phyloP scores from a whole-genome alignment of 257 asterid species.

The Gentiana macrophylla region DNA sequence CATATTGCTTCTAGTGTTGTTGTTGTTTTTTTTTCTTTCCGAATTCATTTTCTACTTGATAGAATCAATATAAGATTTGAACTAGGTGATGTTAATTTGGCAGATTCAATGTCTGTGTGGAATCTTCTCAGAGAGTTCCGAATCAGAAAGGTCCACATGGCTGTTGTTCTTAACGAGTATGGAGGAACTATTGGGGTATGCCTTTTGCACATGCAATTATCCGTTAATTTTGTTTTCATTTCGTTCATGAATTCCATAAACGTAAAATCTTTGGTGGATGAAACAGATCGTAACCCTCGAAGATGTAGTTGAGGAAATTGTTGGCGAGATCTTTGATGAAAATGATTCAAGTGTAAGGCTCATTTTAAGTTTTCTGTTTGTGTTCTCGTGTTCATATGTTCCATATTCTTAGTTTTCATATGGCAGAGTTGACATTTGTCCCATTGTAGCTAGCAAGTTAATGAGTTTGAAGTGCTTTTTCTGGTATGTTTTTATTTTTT shows the following conservation, averaged over 20 bases:
- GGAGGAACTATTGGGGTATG: constrained; percentile 99
- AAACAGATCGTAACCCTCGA: constrained; percentile 94
- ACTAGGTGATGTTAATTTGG: constrained; percentile 9
- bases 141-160: constrained; percentile 99
- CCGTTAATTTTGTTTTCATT: constrained; percentile 1
- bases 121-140: constrained; percentile 99
- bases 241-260: background rate
- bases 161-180: constrained; percentile 95
- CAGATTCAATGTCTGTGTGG: constrained; percentile 99
- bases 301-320: constrained; percentile 98
- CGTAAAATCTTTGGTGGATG: constrained; percentile 11
- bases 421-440: too few relatives aligned
- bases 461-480: too few relatives aligned
- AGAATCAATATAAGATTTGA: background rate
- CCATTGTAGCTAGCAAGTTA: too few relatives aligned
- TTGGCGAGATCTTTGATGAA: constrained; percentile 98
- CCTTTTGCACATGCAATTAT: background rate
- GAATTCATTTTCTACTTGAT: background rate
- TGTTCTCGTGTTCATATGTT: background rate
- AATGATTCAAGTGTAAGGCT: constrained; percentile 86
- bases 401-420: too few relatives aligned
- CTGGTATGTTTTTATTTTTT: too few relatives aligned
- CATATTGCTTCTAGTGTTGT: background rate
- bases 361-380: constrained; percentile 4
- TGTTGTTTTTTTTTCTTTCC: background rate